Evolutionary conservation across 129 eudicot species (phyloP).

Genomic region (Silybum marianum): DNA sequence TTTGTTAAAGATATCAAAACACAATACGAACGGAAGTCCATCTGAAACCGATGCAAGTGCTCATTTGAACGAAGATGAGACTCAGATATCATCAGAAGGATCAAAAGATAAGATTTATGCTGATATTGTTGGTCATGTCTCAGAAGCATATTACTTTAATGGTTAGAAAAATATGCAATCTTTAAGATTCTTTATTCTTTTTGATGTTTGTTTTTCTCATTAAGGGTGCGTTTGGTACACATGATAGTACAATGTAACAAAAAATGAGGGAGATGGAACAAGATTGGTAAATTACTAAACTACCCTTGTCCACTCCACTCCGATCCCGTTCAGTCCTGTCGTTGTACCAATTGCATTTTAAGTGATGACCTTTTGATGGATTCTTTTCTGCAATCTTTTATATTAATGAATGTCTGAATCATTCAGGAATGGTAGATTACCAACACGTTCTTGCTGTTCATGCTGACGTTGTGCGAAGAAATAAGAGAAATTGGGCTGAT

Average conservation of each 20-base stretch:
- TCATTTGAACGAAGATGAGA: constrained; percentile 40
- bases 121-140: constrained; percentile 64
- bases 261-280: background rate
- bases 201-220: background rate
- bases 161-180: constrained; percentile 49
- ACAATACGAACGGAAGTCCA: constrained; percentile 26
- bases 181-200: background rate
- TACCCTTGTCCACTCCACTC: background rate
- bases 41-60: constrained; percentile 22
- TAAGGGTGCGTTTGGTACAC: background rate
- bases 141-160: constrained; percentile 73
- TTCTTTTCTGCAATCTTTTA: constrained; percentile 13
- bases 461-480: constrained; percentile 73
- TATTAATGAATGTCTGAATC: constrained; percentile 14
- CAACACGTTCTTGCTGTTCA: constrained; percentile 94
- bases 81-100: constrained; percentile 29
- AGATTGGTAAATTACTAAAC: background rate
- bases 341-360: background rate
- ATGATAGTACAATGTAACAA: background rate
- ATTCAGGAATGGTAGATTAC: constrained; percentile 87
- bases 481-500: constrained; percentile 80
- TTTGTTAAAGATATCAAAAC: constrained; percentile 66
- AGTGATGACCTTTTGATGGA: background rate
- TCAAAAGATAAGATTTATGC: constrained; percentile 54
- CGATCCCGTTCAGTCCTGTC: background rate